Evolutionary conservation across 2,329 filamentous ascomycete genomes (phyloP).

Genomic region (Akanthomyces dipterigenus): DNA sequence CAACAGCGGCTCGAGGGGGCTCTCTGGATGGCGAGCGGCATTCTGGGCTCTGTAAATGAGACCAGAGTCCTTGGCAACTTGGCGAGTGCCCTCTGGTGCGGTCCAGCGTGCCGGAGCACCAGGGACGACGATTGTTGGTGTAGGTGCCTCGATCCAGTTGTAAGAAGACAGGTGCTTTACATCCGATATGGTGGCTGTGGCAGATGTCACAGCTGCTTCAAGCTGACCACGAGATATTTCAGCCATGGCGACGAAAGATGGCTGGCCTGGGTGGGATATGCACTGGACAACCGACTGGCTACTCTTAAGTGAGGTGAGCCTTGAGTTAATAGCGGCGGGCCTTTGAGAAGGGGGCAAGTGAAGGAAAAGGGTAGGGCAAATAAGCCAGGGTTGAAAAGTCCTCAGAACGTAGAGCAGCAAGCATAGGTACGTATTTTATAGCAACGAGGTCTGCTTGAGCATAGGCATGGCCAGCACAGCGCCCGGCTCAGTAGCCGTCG

Average conservation of each 20-base stretch:
- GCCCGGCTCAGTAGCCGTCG: too few species aligned
- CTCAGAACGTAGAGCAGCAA: too few species aligned
- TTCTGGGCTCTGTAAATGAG: conserved; percentile 38
- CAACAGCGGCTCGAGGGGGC: conserved; percentile 41
- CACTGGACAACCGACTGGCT: too few species aligned
- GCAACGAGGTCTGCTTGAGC: too few species aligned
- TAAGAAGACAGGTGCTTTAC: conserved; percentile 40
- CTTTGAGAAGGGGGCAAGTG: too few species aligned
- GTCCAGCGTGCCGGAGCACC: conserved; percentile 33
- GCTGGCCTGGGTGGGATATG: too few species aligned
- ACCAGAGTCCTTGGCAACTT: conserved; percentile 32
- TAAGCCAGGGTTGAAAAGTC: too few species aligned
- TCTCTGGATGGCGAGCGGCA: conserved; percentile 34
- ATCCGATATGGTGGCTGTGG: conserved; percentile 26
- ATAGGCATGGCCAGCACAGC: too few species aligned
- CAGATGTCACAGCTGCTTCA: conserved; percentile 13
- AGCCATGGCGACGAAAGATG: background rate
- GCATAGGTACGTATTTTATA: too few species aligned
- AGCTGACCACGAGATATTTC: conserved; percentile 19
- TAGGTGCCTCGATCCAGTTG: conserved; percentile 38
- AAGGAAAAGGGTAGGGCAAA: too few species aligned
- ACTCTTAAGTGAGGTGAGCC: too few species aligned
- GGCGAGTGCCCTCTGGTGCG: conserved; percentile 19
- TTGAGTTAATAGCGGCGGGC: too few species aligned
- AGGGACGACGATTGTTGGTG: conserved; percentile 38